Evolutionary conservation across 2,329 filamentous ascomycete species (phyloP), one percentile per base, ranked within the genome.

Genomic region (Fusarium hostae): DNA sequence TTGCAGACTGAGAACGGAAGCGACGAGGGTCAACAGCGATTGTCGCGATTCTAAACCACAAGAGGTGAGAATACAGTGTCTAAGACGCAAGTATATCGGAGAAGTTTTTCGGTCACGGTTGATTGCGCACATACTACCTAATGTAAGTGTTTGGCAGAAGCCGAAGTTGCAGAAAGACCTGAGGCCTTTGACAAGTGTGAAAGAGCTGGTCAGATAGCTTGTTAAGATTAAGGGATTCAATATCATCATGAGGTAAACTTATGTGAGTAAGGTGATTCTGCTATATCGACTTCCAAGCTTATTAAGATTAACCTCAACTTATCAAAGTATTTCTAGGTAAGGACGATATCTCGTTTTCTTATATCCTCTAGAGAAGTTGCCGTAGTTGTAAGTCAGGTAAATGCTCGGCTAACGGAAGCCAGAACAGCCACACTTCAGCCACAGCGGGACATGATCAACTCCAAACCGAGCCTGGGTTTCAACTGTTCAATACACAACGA

Each of bases 391-490:
- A 56, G 54, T 20, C 48, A 71, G 74, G 75, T 40, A 76, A 76
- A 77, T 75, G 30, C 70, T 77, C 73, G 70, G 75, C 58, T 76
- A 77, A 76, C 68, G 37, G 24, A 55, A 59, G 60, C 37, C 32
- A 54, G 45, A 20, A 22, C 66, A 65, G 70, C 70, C 72, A 74
- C 71, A 60, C 45, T 60, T 64, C 63, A 75, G 75, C 75, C 75
- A 77, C 75, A 77, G 75, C 63, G 75, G 75, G 75, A 75, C 71
- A 73, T 58, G 62, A 66, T 67, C 75, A 63, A 72, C 75, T 67
- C 61, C 69, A 68, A 52, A 57, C 50, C 55, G 57, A 73, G 68
- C 50, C 66, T 63, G 68, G 68, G 73, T 70, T 76, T 76, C 75
- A 73, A 77, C 66, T 67, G 68, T 70, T 67, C 64, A 67, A 54